Evolutionary conservation across 495 filamentous ascomycete species (phyloP).

Genomic region (Daldinia bambusicola): DNA sequence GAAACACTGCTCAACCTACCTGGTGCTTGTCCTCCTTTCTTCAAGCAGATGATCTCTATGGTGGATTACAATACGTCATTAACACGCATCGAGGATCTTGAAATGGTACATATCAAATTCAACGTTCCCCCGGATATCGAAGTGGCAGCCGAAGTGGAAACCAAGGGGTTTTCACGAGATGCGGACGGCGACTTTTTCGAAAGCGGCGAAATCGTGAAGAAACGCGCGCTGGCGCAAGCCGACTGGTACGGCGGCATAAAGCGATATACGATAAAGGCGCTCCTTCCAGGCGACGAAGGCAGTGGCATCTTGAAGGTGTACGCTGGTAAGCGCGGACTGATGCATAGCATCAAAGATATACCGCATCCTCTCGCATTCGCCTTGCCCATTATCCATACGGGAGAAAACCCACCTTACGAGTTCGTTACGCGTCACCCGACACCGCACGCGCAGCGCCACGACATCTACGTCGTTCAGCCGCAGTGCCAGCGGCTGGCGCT

Average conservation of each 20-base stretch:
- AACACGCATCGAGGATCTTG: conserved; percentile 85
- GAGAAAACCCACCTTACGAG: conserved; percentile 91
- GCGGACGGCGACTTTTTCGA: conserved; percentile 93
- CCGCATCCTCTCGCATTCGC: conserved; percentile 91
- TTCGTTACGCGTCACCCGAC: conserved; percentile 95
- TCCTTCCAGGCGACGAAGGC: conserved; percentile 89
- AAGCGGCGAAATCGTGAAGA: conserved; percentile 85
- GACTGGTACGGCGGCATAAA: conserved; percentile 90
- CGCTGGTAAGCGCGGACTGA: conserved; percentile 90
- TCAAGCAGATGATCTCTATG: conserved; percentile 80
- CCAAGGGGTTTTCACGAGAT: conserved; percentile 79
- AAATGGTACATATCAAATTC: conserved; percentile 90
- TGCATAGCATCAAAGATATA: conserved; percentile 94
- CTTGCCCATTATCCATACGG: conserved; percentile 89
- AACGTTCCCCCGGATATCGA: conserved; percentile 89
- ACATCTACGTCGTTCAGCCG: conserved; percentile 94
- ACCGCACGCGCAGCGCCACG: conserved; percentile 94
- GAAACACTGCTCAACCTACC: conserved; percentile 87
- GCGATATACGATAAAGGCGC: conserved; percentile 89
- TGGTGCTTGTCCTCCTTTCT: conserved; percentile 84
- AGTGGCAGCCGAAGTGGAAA: conserved; percentile 92
- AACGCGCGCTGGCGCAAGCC: conserved; percentile 87
- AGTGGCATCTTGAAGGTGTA: conserved; percentile 92
- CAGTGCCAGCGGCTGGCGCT: conserved; percentile 87
- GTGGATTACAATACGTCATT: conserved; percentile 92